phyloP scores from a whole-genome alignment of 345 rosid species.

The Moringa oleifera region DNA sequence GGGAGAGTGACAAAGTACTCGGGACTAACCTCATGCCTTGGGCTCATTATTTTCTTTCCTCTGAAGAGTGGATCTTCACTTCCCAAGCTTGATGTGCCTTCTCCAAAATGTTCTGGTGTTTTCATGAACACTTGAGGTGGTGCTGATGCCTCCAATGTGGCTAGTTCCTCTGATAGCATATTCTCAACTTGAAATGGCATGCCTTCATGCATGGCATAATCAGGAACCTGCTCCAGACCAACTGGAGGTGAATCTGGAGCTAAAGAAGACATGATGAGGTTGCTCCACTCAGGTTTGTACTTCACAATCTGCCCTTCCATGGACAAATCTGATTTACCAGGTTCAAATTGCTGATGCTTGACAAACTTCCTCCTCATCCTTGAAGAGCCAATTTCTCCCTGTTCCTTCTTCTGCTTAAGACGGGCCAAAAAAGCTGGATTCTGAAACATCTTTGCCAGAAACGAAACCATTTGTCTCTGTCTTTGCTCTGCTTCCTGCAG shows the following conservation, averaged over 20 bases:
- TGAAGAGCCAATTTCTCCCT: conserved; percentile 33
- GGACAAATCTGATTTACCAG: conserved; percentile 27
- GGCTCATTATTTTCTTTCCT: conserved; percentile 38
- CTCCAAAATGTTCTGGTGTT: conserved; percentile 20
- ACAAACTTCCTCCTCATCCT: conserved; percentile 59
- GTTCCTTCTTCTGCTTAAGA: conserved; percentile 47
- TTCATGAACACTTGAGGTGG: conserved; percentile 12
- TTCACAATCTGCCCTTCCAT: conserved; percentile 39
- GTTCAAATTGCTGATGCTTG: conserved; percentile 43
- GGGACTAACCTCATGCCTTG: conserved; percentile 34
- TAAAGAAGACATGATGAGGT: conserved; percentile 15
- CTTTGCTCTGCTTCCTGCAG: conserved; percentile 62
- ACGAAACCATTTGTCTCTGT: conserved; percentile 74
- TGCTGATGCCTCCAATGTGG: conserved; percentile 13
- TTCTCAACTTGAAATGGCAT: conserved; percentile 26
- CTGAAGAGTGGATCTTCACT: conserved; percentile 24
- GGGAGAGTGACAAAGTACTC: conserved; percentile 54
- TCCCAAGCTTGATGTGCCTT: conserved; percentile 30
- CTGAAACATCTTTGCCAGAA: conserved; percentile 66
- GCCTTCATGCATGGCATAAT: conserved; percentile 29
- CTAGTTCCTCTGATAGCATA: conserved; percentile 1
- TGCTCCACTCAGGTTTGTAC: conserved; percentile 33
- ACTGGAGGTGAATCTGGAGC: conserved; percentile 21
- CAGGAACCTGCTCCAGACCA: conserved; percentile 22
- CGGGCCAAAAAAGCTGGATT: conserved; percentile 51